Conservation (phyloP, 441 rosid species). For the Euphorbia celastroides region DNA sequence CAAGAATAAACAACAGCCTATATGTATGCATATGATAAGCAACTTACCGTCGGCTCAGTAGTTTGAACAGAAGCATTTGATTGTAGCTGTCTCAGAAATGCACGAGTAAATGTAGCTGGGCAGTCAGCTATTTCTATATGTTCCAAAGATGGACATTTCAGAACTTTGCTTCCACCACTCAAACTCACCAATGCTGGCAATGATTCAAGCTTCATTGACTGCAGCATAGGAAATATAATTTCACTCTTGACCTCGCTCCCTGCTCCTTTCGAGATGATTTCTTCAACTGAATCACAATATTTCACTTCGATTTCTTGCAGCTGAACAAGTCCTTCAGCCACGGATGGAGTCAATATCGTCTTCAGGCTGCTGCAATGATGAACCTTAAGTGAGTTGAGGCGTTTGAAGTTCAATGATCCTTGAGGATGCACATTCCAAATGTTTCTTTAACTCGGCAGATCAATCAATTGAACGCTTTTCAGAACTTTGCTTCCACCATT, state of each 20-base stretch:
- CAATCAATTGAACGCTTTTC: too few relatives aligned
- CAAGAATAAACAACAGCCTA: too few relatives aligned
- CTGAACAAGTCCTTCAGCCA: conserved; percentile 7
- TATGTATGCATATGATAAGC: not conserved
- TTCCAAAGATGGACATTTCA: not conserved
- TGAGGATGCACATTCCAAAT: not conserved
- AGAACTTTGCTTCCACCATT: conserved; percentile 7
- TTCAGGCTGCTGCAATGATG: conserved; percentile 22
- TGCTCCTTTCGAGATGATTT: conserved; percentile 10
- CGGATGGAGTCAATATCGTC: conserved; percentile 16
- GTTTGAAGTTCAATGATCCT: not conserved
- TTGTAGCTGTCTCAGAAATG: not conserved
- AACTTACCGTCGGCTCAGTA: not conserved
- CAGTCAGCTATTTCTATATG: not conserved
- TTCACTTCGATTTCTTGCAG: conserved; percentile 10
- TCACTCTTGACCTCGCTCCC: not conserved
- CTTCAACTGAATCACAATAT: conserved; percentile 10
- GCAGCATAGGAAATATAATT: conserved; percentile 5
- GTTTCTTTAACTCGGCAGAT: too few relatives aligned
- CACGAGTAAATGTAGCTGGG: conserved; percentile 1
- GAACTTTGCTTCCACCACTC: conserved; percentile 5
- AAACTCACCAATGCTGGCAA: conserved; percentile 13
- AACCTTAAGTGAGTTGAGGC: conserved; percentile 8
- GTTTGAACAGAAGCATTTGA: not conserved
- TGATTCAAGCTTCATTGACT: not conserved